Conservation (phyloP, 2,329 filamentous ascomycete species). For the Penicillium sp. region DNA sequence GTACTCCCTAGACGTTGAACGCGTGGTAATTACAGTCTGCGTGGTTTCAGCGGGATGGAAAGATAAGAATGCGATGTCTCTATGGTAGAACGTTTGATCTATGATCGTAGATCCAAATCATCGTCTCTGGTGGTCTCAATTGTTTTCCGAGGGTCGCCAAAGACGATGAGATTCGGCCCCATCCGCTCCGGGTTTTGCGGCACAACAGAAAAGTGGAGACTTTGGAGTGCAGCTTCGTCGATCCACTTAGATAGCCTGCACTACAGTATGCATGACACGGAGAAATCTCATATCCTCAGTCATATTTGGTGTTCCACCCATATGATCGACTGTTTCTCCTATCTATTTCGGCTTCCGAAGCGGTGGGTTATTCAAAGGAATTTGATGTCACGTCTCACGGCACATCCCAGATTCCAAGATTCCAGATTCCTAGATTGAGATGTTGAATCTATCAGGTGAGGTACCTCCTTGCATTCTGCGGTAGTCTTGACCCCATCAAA, state of each 20-base stretch:
- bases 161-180: constrained; percentile 7
- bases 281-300: constrained; percentile 9
- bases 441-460: neutral
- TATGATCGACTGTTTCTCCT: neutral
- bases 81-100: neutral
- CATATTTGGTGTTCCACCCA: neutral
- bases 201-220: constrained; percentile 17
- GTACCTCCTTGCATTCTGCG: constrained; percentile 2
- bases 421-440: neutral
- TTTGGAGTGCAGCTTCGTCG: constrained; percentile 20
- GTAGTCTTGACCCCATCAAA: constrained; percentile 1
- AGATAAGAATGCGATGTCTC: constrained; percentile 10
- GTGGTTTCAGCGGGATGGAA: too few species aligned
- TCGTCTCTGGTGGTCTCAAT: too few species aligned
- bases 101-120: neutral
- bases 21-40: constrained; percentile 14
- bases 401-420: neutral
- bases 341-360: neutral
- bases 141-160: neutral
- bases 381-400: neutral
- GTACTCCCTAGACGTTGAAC: neutral
- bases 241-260: constrained; percentile 17
- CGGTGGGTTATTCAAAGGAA: neutral
- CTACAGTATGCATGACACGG: constrained; percentile 24
- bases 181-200: constrained; percentile 19